Evolutionary conservation across 257 asterid genomes (phyloP).

Genomic region (Solanum rostratum): DNA sequence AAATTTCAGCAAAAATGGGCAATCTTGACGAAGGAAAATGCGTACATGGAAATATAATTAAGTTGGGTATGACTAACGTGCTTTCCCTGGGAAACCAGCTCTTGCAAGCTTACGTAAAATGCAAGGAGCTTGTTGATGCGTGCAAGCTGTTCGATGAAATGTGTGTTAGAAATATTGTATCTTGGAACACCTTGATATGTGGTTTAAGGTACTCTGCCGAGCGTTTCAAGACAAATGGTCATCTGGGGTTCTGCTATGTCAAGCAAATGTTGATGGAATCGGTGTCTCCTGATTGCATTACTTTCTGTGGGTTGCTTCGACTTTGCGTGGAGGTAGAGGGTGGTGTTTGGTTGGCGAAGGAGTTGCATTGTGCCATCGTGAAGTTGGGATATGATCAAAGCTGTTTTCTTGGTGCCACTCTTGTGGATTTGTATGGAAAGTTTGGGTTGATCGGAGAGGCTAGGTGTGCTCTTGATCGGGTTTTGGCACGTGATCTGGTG

Average conservation of each 20-base stretch:
- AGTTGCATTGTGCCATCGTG: slow-evolving; percentile 12
- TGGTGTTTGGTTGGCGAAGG: not conserved
- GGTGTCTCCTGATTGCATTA: slow-evolving; percentile 16
- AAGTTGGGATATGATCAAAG: slow-evolving; percentile 13
- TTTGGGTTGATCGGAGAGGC: slow-evolving; percentile 19
- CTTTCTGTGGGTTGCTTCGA: slow-evolving; percentile 13
- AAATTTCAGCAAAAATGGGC: slow-evolving; percentile 4
- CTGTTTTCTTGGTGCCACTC: slow-evolving; percentile 10
- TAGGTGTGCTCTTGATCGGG: slow-evolving; percentile 12
- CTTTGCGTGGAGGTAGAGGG: not conserved
- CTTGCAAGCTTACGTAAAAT: slow-evolving; percentile 6
- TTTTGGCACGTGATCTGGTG: slow-evolving; percentile 9
- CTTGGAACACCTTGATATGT: slow-evolving; percentile 14
- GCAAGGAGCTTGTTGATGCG: not conserved
- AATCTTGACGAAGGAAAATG: slow-evolving; percentile 3
- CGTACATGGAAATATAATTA: slow-evolving; percentile 6
- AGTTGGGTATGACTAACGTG: not conserved
- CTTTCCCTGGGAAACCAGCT: slow-evolving; percentile 13
- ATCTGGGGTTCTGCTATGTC: slow-evolving; percentile 11
- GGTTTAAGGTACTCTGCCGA: not conserved
- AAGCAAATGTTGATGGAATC: slow-evolving; percentile 13
- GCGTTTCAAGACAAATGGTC: not conserved
- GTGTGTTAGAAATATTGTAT: slow-evolving; percentile 1
- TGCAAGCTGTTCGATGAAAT: slow-evolving; percentile 13
- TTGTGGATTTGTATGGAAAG: slow-evolving; percentile 22